These are phyloP conservation scores for Phytophthora boehmeriae DNA, from an alignment of 352 stramenopile species.

Conservation along the genomic window DNA sequence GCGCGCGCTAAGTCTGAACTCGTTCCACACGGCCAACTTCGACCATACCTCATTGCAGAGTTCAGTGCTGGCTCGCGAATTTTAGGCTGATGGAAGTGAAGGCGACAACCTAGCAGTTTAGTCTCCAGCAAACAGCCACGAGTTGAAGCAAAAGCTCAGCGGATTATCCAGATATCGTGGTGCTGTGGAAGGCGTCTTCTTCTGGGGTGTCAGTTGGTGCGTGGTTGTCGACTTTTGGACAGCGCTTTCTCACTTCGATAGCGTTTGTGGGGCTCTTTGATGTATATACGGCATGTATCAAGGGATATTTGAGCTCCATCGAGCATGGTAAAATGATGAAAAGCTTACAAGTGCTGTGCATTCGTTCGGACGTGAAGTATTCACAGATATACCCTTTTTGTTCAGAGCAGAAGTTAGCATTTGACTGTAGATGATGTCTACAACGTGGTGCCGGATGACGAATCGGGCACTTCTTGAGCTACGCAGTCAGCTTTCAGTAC, in stretches of 20 bases:
- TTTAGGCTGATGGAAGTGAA: conserved; percentile 21
- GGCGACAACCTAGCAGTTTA: not conserved
- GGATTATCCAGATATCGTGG: not conserved
- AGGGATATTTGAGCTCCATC: conserved; percentile 14
- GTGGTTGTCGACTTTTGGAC: conserved; percentile 12
- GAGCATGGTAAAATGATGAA: conserved; percentile 15
- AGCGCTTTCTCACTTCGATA: not conserved
- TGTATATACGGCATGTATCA: conserved; percentile 18
- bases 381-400: too few species aligned
- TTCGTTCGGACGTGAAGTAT: conserved; percentile 1
- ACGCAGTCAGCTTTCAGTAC: too few species aligned
- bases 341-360: conserved; percentile 14
- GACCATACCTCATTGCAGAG: conserved; percentile 65
- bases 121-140: conserved; percentile 10
- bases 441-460: too few species aligned
- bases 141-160: conserved; percentile 23
- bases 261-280: conserved; percentile 1
- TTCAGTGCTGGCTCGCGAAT: conserved; percentile 51
- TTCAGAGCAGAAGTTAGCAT: too few species aligned
- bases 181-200: not conserved
- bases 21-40: conserved; percentile 85
- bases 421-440: too few species aligned
- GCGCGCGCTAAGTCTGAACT: conserved; percentile 69
- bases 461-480: too few species aligned
- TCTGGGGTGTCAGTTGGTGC: conserved; percentile 13